Evolutionary conservation across 2,329 filamentous ascomycete species (phyloP), one percentile per base, ranked within the genome.

Genomic region (Hymenoscyphus fraxineus): DNA sequence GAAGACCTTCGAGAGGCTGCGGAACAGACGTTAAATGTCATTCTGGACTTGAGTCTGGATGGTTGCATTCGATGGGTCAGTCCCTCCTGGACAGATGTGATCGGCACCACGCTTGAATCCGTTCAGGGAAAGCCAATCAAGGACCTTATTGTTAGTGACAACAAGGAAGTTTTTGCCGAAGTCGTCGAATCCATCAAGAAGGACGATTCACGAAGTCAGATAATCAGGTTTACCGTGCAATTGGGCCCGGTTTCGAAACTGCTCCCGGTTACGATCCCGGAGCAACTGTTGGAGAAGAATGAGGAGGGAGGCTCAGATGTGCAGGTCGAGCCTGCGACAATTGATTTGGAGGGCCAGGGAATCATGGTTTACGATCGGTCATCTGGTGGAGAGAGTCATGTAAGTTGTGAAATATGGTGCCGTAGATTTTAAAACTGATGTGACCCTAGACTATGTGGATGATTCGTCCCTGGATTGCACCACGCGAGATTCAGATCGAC

Each of bases 341-440:
- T 97, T 66, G 89, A 93, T 67, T 84, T 99, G 65, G 96, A 99
- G 79, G 96, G 92, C 6, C 95, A 99, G 78, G 95, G 95, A 27
- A 99, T 99, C 74, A 96, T 98, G 90, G 92, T 98, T 6, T 98
- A 97, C 76, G 93, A 98, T 76, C 88, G 90, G 67, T 85, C 90
- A 13, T 91, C 92, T 44, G 93, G 92, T 60, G 90, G 88, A 63
- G 91, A 95, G 76, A 95, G 92, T 73, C 94, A 98, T 82, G 92
- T 96, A 85, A 82, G 91, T 84, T 63, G 64, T 60, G 35, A 59
- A n/a, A 6, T 19, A 44, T 55, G 38, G 41, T 12, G 64, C 6
- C 60, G 39, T 54, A 61, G 58, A 59, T 40, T 51, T 66, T 7
- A 27, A 27, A 71, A 69, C 74, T 78, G 64, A 78, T 70, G 66